Evolutionary conservation across 495 filamentous ascomycete genomes (phyloP), one percentile per base, ranked within the genome.

Genomic region (Penicillium robsamsonii): DNA sequence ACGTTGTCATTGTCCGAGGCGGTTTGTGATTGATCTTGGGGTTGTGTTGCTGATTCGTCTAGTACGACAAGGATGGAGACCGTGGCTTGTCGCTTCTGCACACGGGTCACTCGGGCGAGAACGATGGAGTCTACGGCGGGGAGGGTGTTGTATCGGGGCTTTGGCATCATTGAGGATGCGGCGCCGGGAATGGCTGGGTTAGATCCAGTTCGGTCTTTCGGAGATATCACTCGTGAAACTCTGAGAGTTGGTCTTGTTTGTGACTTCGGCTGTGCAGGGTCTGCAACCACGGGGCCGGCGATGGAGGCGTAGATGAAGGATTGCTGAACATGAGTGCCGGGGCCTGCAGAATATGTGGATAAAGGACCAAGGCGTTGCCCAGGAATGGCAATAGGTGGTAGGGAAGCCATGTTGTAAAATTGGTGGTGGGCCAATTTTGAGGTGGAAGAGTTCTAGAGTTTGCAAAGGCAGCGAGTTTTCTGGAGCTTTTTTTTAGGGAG

Each of bases 91-190:
- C 88, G 80, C 54, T 87, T 87, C 62, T 86, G 87, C 48, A 96
- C 90, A 33, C 94, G 84, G 24, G 87, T 88, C 18, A 98, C 89
- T 30, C 87, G 82, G 53, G 88, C 90, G n/a, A 97, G 77, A 38
- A 97, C 89, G 18, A 83, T 78, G 54, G 85, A 87, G 62, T 87
- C 84, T 11, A 96, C 89, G 33, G 88, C 83, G 3, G 93, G 93
- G 4, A 96, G 77, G 17, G 90, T 83, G 67, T 90, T 89, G 46
- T 70, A 84, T 71, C 75, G 47, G 5, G 63, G 46, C 38, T 59
- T 60, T 24, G 56, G 41, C n/a, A 52, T 48, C 25, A 75, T 60
- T 54, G 65, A 31, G 31, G 50, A 40, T 42, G 62, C 59, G 66
- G 46, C 61, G 61, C 55, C 70, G 70, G 62, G 68, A 62, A 20